Evolutionary conservation across 306 rosid genomes (phyloP), one percentile per base, ranked within the genome.

Genomic region (Vicia faba): DNA sequence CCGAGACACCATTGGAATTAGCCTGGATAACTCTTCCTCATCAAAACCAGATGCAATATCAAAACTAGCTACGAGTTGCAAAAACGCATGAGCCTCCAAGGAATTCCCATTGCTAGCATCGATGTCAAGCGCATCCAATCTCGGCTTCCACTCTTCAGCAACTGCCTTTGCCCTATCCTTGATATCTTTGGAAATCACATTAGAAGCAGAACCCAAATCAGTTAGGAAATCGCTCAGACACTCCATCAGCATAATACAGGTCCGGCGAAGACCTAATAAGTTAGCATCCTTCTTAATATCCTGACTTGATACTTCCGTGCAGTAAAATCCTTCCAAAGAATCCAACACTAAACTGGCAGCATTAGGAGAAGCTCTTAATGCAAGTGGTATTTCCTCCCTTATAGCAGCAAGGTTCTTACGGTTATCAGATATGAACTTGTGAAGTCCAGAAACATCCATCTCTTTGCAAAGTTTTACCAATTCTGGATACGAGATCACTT

Each of bases 221-320:
- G 75, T 62, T 65, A 95, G 69, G 83, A 88, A 80, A 73, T 82
- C 75, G 84, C 91, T 85, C 40, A 95, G 82, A 77, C 97, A 95
- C 59, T 95, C 99, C 99, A 95, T 85, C 91, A 95, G 82, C 99
- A 95, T 95, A 71, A 95, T 90, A 77, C 99, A 90, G 25, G 95
- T 95, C 23, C 99, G 88, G 51, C 97, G 97, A 48, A 91, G 83
- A 68, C 99, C 99, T 80, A 95, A 63, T 39, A 95, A 80, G 82
- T 77, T 85, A 46, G 99, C 85, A 80, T 95, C 97, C 85, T 86
- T 95, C 92, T 90, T 95, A 60, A 83, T 86, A 46, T 95, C 97
- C 75, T 70, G 83, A 72, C 77, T 74, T 23, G 97, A 76, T 41
- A 77, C 80, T 75, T 90, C 97, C 29, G 60, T 78, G 41, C 57